These are phyloP conservation scores for Drosera capensis DNA, from an alignment of 148 eudicot species.

Conservation along the genomic window DNA sequence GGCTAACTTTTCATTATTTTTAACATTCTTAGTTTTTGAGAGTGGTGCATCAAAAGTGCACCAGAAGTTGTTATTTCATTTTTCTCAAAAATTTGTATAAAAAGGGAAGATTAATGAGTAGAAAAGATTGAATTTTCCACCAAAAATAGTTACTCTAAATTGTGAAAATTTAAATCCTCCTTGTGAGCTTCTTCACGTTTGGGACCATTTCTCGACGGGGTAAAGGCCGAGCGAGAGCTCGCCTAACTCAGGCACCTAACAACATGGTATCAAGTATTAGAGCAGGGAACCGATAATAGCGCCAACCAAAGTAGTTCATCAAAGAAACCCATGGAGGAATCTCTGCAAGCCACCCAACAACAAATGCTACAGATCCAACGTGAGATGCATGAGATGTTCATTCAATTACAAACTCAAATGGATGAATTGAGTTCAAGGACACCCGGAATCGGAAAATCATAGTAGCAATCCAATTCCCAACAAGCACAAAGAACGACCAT, in stretches of 20 bases:
- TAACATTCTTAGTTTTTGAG: neutral
- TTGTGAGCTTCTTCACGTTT: too few relatives aligned
- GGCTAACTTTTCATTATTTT: too few relatives aligned
- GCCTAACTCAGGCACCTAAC: neutral
- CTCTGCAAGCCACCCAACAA: too few relatives aligned
- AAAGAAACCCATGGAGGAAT: too few relatives aligned
- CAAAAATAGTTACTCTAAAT: too few relatives aligned
- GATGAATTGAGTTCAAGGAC: too few relatives aligned
- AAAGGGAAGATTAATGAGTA: neutral
- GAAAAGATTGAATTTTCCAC: neutral
- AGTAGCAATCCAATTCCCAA: neutral
- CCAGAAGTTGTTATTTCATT: too few relatives aligned
- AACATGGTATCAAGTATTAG: neutral
- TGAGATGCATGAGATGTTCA: too few relatives aligned
- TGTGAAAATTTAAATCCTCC: too few relatives aligned
- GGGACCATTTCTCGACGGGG: neutral
- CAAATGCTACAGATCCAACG: too few relatives aligned
- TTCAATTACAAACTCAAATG: too few relatives aligned
- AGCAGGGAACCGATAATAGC: neutral
- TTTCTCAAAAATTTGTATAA: neutral
- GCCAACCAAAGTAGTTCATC: too few relatives aligned
- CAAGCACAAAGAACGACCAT: neutral
- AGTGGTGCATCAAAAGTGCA: neutral
- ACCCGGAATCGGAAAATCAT: neutral
- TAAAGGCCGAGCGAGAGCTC: neutral